Conservation (phyloP, 2,329 filamentous ascomycete genomes). For the Ceratocystis huliohia region DNA sequence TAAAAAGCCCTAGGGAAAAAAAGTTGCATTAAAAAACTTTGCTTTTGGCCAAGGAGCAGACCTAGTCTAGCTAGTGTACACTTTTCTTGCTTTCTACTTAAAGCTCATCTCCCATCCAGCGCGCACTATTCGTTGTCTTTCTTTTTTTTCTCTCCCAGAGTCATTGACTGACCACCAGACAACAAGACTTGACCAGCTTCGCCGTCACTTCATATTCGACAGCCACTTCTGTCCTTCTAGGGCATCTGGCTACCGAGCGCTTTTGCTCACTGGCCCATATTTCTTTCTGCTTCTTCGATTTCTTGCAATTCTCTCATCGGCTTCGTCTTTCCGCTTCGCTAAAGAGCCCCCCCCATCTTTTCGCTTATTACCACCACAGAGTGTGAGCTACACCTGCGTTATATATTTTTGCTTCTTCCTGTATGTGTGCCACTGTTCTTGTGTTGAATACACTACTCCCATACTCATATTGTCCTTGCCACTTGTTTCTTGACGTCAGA, state of each 20-base stretch:
- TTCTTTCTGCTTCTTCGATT: slow-evolving; percentile 17
- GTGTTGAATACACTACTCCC: background rate
- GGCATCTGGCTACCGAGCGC: slow-evolving; percentile 21
- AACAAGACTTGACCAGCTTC: slow-evolving; percentile 16
- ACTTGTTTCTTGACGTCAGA: slow-evolving; percentile 15
- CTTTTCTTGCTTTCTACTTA: slow-evolving; percentile 9
- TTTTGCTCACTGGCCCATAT: slow-evolving; percentile 22
- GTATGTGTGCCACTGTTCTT: slow-evolving; percentile 11
- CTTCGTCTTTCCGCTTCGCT: slow-evolving; percentile 5
- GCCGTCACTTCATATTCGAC: slow-evolving; percentile 14
- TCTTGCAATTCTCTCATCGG: slow-evolving; percentile 18
- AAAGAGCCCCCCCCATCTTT: background rate
- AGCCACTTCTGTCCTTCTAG: slow-evolving; percentile 21
- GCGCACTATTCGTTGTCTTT: slow-evolving; percentile 1
- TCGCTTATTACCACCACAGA: slow-evolving; percentile 5
- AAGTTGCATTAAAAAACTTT: slow-evolving; percentile 13
- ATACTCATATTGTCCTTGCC: slow-evolving; percentile 1
- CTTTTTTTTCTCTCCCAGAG: slow-evolving; percentile 7
- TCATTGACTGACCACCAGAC: slow-evolving; percentile 18
- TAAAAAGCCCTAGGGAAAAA: slow-evolving; percentile 7
- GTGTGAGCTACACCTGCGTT: slow-evolving; percentile 9
- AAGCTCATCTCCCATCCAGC: slow-evolving; percentile 13
- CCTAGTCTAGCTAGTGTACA: slow-evolving; percentile 10
- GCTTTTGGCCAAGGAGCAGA: background rate
- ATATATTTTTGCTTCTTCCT: slow-evolving; percentile 15